These are phyloP conservation scores for Pezizomycotina sp. DNA, from an alignment of 2,329 filamentous ascomycete species.

Conservation along the genomic window DNA sequence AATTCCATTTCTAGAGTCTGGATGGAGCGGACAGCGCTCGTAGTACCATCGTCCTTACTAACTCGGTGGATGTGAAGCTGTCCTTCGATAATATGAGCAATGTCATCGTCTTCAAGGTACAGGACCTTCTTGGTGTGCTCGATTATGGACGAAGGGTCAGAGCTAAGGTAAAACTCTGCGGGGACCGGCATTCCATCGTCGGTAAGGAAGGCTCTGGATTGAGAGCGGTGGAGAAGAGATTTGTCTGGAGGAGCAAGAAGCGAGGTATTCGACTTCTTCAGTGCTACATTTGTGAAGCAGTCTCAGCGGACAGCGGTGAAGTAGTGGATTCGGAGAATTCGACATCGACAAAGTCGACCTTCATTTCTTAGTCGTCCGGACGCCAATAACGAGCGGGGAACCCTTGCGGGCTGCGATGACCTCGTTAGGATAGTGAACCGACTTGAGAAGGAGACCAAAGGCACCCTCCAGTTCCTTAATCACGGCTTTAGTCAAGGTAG, in stretches of 20 bases:
- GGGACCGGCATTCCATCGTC: conserved; percentile 97
- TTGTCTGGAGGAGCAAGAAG: conserved; percentile 79
- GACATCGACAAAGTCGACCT: conserved; percentile 98
- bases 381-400: conserved; percentile 91
- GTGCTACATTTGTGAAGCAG: conserved; percentile 87
- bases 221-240: conserved; percentile 91
- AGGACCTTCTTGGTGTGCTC: conserved; percentile 99
- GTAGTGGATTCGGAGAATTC: conserved; percentile 80
- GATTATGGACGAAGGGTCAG: conserved; percentile 92
- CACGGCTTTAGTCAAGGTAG: conserved; percentile 87
- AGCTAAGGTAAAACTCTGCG: conserved; percentile 97
- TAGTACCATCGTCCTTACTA: conserved; percentile 77
- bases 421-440: conserved; percentile 94
- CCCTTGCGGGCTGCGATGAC: conserved; percentile 96
- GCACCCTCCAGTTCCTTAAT: conserved; percentile 97
- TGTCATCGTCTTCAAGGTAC: conserved; percentile 98
- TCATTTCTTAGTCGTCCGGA: conserved; percentile 98
- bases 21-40: conserved; percentile 91
- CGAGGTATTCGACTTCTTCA: conserved; percentile 70
- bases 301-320: conserved; percentile 67
- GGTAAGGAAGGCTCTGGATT: conserved; percentile 96
- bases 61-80: conserved; percentile 97
- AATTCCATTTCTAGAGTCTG: conserved; percentile 97
- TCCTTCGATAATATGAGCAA: conserved; percentile 97
- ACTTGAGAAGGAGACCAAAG: conserved; percentile 94